Percentiles rank a stretch among this genome's conserved stretches.
phyloP scores from a whole-genome alignment of 305 asterid genomes.

The Fraxinus latifolia region DNA sequence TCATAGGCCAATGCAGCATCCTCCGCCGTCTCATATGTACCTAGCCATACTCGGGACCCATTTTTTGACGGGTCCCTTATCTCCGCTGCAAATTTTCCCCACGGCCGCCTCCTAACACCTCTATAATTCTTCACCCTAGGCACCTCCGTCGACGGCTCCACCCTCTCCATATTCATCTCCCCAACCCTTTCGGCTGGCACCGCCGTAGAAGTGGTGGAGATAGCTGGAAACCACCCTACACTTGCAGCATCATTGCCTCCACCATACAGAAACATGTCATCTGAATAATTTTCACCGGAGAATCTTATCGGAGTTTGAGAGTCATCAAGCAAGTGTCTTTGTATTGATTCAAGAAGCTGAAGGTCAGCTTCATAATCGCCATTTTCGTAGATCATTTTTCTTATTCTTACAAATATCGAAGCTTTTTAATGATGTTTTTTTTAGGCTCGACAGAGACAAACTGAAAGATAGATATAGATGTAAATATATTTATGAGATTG shows the following conservation, averaged over 20 bases:
- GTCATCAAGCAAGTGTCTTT: conserved; percentile 45
- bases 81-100: conserved; percentile 75
- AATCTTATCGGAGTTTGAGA: conserved; percentile 12
- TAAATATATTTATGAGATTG: not conserved
- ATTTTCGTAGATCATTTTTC: conserved; percentile 14
- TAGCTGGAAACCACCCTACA: conserved; percentile 19
- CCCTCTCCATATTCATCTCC: not conserved
- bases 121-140: conserved; percentile 41
- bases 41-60: conserved; percentile 68
- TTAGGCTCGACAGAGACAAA: not conserved
- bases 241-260: not conserved
- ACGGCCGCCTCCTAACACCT: conserved; percentile 66
- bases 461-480: too few relatives aligned
- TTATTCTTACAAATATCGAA: not conserved
- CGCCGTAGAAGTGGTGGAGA: not conserved
- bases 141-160: not conserved
- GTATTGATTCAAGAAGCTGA: conserved; percentile 46
- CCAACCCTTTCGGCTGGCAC: conserved; percentile 8
- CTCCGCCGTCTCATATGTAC: conserved; percentile 67
- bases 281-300: not conserved
- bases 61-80: conserved; percentile 66
- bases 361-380: conserved; percentile 31
- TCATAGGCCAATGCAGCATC: conserved; percentile 74
- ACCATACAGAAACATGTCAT: conserved; percentile 10
- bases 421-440: not conserved